Evolutionary conservation across 495 filamentous ascomycete species (phyloP).

Genomic region (Hypoxylon cercidicola): DNA sequence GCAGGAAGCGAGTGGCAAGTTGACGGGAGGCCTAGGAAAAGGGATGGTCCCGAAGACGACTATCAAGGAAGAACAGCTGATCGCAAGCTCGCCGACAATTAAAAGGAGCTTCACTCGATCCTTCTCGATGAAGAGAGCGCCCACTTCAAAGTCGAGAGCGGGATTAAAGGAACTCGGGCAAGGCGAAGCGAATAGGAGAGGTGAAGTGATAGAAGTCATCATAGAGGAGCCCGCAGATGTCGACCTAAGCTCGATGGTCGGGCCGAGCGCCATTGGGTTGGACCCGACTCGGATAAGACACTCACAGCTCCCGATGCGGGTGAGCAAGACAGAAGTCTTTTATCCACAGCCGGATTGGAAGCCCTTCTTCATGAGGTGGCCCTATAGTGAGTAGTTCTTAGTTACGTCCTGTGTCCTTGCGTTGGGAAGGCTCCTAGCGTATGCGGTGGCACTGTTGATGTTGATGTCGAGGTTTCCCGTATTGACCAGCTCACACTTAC

Average conservation of each 20-base stretch:
- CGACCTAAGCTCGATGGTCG: constrained; percentile 54
- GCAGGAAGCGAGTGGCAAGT: constrained; percentile 56
- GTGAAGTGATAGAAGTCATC: constrained; percentile 62
- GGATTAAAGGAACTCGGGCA: constrained; percentile 57
- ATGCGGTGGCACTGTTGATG: too few relatives aligned
- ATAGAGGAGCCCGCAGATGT: constrained; percentile 51
- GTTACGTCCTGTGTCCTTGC: background rate
- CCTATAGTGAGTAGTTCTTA: constrained; percentile 58
- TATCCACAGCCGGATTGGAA: constrained; percentile 76
- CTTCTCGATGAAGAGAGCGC: constrained; percentile 46
- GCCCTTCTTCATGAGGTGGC: constrained; percentile 74
- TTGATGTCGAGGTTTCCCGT: too few relatives aligned
- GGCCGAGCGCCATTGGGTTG: constrained; percentile 37
- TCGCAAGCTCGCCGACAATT: constrained; percentile 48
- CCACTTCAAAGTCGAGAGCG: constrained; percentile 38
- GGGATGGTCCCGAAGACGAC: constrained; percentile 54
- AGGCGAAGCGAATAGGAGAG: constrained; percentile 61
- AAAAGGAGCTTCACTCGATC: constrained; percentile 48
- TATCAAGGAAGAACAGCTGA: constrained; percentile 53
- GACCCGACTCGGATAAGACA: constrained; percentile 34
- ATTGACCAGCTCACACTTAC: background rate
- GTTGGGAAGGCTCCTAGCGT: background rate
- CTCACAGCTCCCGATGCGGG: constrained; percentile 44
- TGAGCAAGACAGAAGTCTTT: constrained; percentile 54
- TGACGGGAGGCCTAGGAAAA: constrained; percentile 61